Base-by-base conservation (phyloP, 495 filamentous ascomycete genomes). In the Talaromyces stipitatus region DNA sequence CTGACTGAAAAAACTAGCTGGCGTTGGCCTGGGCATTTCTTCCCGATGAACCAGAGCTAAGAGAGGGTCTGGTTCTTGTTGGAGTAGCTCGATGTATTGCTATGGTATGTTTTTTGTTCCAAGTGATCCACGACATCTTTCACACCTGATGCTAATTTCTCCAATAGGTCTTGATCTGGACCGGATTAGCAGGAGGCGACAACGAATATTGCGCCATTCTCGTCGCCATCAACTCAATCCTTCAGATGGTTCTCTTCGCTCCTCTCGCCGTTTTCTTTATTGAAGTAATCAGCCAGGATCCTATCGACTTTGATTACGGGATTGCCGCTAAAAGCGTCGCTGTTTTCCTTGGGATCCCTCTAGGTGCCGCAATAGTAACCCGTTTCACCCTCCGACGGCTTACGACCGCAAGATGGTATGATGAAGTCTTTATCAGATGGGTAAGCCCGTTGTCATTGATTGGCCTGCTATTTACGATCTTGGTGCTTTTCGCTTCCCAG, bases 121-220 rank as follows among this genome's bases (percentile, higher is more conserved):
- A 57, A 50, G 33, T 12, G 20, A 57, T 50, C 23, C 22, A 9
- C 18, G 5, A 30, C 30, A 61, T n/a, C 61, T 48, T n/a, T 29
- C 10, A 24, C 38, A 30, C 54, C 50, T 3, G 8, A 28, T 45
- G 20, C 26, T 33, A 18, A 23, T 27, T 29, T 14, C 2, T 2
- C 50, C 1, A 20, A 12, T 27, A 85, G 85, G 85, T 89, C 2
- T 71, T 94, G 1, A 84, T 92, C 50, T 92, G 89, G 89, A 92
- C 82, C 0, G 82, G 81, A 0, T 74, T 92, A 0, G 90, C 91
- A 7, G 86, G 85, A 4, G 91, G 91, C 11, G 86, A 95, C 61
- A 72, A 62, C 23, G 87, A 94, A 61, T 95, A 95, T 72, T 96
- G 91, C 68, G 91, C 91, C 29, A 89, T 96, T 58, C 83, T 96